A percentile compares a stretch with the other conserved stretches of the same genome.
Conservation (phyloP, 441 rosid species). For the Populus hybrid region DNA sequence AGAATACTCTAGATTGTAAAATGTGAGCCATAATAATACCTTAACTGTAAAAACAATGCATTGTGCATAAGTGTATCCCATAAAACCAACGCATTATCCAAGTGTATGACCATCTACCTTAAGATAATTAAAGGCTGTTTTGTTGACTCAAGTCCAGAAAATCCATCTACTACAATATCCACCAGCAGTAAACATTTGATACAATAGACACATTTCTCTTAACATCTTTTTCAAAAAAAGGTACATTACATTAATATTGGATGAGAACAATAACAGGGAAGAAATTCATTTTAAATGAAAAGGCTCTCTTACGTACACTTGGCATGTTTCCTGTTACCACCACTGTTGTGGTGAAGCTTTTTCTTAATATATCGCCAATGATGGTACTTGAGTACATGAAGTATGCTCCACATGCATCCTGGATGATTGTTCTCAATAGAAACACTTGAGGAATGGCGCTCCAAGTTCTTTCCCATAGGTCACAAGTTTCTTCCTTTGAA, state of each 20-base stretch:
- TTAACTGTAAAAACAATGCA: neutral
- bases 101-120: neutral
- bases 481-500: neutral
- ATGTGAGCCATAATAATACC: neutral
- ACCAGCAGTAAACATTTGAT: neutral
- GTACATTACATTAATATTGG: neutral
- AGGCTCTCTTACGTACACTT: slow-evolving; percentile 22
- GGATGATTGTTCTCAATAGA: slow-evolving; percentile 30
- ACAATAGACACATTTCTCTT: neutral
- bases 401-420: slow-evolving; percentile 68
- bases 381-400: slow-evolving; percentile 62
- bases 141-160: neutral
- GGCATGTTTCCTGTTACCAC: slow-evolving; percentile 21
- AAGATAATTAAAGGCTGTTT: neutral
- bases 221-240: neutral
- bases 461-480: slow-evolving; percentile 43
- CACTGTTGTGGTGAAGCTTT: slow-evolving; percentile 46
- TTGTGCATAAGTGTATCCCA: neutral
- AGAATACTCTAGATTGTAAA: neutral
- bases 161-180: neutral
- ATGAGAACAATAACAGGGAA: neutral
- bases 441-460: slow-evolving; percentile 19
- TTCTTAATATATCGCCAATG: slow-evolving; percentile 69
- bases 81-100: neutral
- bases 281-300: neutral